phyloP scores from a whole-genome alignment of 305 asterid species.

The Solanum aculeatissimum region DNA sequence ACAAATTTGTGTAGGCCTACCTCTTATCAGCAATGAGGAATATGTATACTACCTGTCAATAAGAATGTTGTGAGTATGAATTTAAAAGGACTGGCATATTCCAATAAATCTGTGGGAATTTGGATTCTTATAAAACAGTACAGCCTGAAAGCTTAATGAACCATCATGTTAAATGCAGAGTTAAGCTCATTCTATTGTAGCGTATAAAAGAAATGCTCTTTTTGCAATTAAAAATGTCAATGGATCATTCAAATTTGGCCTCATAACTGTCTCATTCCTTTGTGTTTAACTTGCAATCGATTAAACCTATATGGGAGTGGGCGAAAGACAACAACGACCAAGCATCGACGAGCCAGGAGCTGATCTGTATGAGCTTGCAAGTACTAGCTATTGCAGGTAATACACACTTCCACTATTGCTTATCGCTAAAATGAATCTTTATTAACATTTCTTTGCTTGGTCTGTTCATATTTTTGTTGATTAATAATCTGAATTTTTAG shows the following conservation, averaged over 20 bases:
- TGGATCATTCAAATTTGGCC: not conserved
- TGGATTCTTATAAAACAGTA: not conserved
- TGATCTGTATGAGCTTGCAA: too few species aligned
- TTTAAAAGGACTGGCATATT: not conserved
- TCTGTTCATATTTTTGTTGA: too few species aligned
- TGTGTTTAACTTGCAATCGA: too few species aligned
- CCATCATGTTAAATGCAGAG: not conserved
- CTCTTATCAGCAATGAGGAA: not conserved
- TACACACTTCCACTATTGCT: too few species aligned
- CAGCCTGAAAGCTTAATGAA: not conserved
- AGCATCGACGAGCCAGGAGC: too few species aligned
- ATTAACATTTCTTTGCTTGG: too few species aligned
- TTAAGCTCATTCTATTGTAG: not conserved
- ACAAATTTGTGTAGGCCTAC: not conserved
- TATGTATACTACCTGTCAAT: not conserved
- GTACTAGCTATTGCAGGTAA: too few species aligned
- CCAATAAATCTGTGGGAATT: not conserved
- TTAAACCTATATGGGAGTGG: too few species aligned
- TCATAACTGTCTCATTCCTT: too few species aligned
- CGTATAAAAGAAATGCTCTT: not conserved
- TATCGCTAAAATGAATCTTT: too few species aligned
- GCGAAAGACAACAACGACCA: too few species aligned
- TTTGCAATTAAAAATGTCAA: not conserved
- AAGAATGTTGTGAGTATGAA: not conserved
- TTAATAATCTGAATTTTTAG: too few species aligned